Evolutionary conservation across 169 alveolate species (phyloP), one percentile per base, ranked within the genome.

Genomic region (Cryptosporidium xiaoi): DNA sequence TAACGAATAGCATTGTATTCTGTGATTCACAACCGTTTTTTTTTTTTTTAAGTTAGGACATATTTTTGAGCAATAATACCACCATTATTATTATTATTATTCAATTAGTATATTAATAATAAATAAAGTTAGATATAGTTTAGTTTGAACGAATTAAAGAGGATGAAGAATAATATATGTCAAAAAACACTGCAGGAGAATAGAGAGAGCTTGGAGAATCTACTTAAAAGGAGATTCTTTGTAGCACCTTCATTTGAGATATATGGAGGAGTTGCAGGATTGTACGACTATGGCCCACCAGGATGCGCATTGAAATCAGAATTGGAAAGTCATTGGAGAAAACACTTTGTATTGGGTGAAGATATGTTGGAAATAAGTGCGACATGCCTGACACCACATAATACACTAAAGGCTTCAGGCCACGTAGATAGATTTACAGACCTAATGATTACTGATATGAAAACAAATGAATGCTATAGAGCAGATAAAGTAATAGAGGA

Each of bases 351-450:
- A 50, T 90, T 97, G 51, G 97, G 95, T 69, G 99, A 98, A 82
- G 99, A 97, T 66, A 95, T 98, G 98, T 92, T 97, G 65, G 99
- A 98, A 83, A 95, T 97, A 10, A 90, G 83, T 64, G 90, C 95
- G 16, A 93, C 98, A 3, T 94, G 96, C 67, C 91, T 96, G 29
- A 97, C 99, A 1, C 99, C 99, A 29, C 96, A 97, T 69, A 46
- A 71, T 15, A 99, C 97, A 24, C 92, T 98, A 55, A 96, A 96
- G 90, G 96, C 99, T 18, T 97, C 99, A 33, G 99, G 97, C 2
- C 99, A 98, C 71, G 99, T 98, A 27, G 99, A 96, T 40, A 92
- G 97, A 71, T 98, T 98, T 92, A 95, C 99, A n/a, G 99, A 98
- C 82, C 93, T 96, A 65, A 97, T 98, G 97, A 98, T 97, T 4